Evolutionary conservation across 2,329 filamentous ascomycete genomes (phyloP), one percentile per base, ranked within the genome.

Genomic region (Beauveria scarabaeidicola): DNA sequence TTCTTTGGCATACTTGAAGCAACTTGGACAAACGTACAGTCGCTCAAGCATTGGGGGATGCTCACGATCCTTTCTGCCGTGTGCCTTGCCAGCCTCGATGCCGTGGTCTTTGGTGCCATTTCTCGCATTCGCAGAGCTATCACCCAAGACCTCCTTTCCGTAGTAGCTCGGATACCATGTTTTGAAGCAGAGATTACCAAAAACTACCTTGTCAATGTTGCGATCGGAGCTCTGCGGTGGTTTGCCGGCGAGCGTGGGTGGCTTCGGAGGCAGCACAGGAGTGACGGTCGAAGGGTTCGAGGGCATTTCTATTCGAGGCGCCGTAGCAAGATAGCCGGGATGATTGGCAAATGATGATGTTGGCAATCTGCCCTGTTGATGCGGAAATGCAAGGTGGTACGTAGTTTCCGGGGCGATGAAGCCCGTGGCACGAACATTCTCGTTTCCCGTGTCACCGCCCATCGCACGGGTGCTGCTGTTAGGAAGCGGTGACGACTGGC

Each of bases 91-190:
- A 8, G 61, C 19, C 23, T 51, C 58, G 3, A 61, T 55, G 21
- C 57, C 38, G 38, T 63, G 29, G 11, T 73, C 71, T 27, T 69
- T 68, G 63, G 61, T 67, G 2, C 64, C 66, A 51, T 69, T 69
- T 47, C 62, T 66, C 17, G 61, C 59, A 52, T 70, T 69, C 3
- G 69, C 70, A 1, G 70, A 70, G n/a, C 72, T 66, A 58, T 84
- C 81, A 13, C 82, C 82, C 5, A 86, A 73, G 8, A 85, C 76
- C 59, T 86, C 91, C 77, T 83, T 96, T 75, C 78, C 79, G 72
- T 97, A 96, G 72, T 92, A 94, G 17, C 90, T 95, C 8, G 91
- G 90, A 72, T 94, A 97, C 91, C 92, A 96, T 3, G 92, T 89
- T 66, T 87, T 86, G 75, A 97, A 95, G 67, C 86, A 85, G 36